Base-by-base conservation (phyloP, 106 monocot genomes). In the Dendrobium officinale region DNA sequence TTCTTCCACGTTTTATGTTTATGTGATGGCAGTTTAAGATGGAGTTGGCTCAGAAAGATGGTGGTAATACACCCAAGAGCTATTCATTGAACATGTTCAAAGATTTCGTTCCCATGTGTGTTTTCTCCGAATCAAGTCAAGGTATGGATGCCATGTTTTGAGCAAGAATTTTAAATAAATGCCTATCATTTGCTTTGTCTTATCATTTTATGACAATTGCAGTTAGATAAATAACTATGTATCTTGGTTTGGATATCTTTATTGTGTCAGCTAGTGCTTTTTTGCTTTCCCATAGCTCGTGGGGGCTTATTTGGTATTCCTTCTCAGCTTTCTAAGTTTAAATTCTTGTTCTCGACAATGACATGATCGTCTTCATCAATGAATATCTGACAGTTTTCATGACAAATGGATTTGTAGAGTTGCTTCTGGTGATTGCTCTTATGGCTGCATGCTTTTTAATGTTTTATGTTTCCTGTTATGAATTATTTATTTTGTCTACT, bases 21-120 rank as follows among this genome's bases (percentile, higher is more conserved):
- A 43, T 74, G 20, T 33, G 20, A 66, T 80, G 64, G 27, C 97
- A 97, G 97, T 97, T 97, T 72, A 97, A 97, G 82, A 94, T 97
- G 97, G 94, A 97, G 78, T 84, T 97, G 86, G 79, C 92, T 76
- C 90, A 91, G 67, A 88, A 79, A 68, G 89, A 91, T 8, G 58
- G 88, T 72, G 94, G 87, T 9, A 92, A 94, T 80, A 87, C 84
- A 29, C 97, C 97, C 18, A 97, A 94, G 87, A 94, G 97, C 84
- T 97, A 94, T 81, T 89, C 92, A 37, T 74, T 98, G 58, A 98
- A 94, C 83, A 98, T 98, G 97, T 94, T 90, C 89, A 98, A 92
- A 75, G 97, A 98, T 84, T 91, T 98, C 77, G 97, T 98, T 75
- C 97, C 97, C 51, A 92, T 98, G 92, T 91, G 88, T 83, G 87